phyloP scores from a whole-genome alignment of 768 basidiomycete genomes.

The Sistotremastrum suecicum region DNA sequence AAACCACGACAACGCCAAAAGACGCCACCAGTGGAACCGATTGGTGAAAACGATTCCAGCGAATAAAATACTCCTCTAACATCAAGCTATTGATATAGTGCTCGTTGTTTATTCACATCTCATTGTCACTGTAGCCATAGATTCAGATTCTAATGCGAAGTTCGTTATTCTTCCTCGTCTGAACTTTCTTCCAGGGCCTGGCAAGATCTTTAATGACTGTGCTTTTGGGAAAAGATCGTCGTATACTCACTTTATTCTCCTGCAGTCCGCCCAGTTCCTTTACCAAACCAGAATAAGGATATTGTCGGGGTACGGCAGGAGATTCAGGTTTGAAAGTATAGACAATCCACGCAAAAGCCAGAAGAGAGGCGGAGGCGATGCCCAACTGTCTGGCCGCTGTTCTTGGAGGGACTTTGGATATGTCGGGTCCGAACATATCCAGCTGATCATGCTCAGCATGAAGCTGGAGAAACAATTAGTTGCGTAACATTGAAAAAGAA shows the following conservation, averaged over 20 bases:
- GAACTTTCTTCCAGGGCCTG: no score
- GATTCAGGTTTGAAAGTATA: conserved; percentile 41
- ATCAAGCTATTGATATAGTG: no score
- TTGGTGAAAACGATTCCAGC: no score
- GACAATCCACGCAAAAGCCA: conserved; percentile 36
- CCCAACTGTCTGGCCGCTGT: conserved; percentile 53
- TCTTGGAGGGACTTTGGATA: conserved; percentile 43
- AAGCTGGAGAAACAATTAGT: conserved; percentile 29
- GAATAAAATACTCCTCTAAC: no score
- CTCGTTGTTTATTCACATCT: no score
- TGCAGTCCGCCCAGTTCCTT: conserved; percentile 67
- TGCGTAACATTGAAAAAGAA: conserved; percentile 3
- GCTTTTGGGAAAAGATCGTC: no score
- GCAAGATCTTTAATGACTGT: no score
- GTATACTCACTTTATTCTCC: conserved; percentile 52
- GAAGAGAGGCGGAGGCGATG: conserved; percentile 46
- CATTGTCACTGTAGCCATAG: no score
- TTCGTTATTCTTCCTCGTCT: no score
- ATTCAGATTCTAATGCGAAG: no score
- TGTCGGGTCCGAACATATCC: conserved; percentile 83
- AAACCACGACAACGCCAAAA: conserved; percentile 10
- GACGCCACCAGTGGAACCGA: no score
- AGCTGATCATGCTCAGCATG: conserved; percentile 70
- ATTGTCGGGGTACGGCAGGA: conserved; percentile 57
- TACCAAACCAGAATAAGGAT: conserved; percentile 63